Percentiles rank a stretch among this genome's conserved stretches.
phyloP scores from a whole-genome alignment of 345 rosid genomes.

The Salix brachista region DNA sequence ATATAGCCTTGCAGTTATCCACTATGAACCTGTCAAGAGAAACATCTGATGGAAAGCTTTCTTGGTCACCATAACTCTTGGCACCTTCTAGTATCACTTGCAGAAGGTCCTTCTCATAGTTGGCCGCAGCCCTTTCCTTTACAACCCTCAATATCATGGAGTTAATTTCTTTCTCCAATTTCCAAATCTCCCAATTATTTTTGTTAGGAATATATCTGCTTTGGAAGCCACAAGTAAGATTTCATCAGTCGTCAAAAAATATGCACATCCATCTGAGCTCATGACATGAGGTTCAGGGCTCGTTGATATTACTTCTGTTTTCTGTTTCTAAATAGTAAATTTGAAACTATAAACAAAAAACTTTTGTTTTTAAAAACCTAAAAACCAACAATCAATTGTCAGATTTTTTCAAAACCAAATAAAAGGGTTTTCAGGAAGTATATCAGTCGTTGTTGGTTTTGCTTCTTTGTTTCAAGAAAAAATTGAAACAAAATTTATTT shows the following conservation, averaged over 20 bases:
- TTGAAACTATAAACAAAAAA: no score
- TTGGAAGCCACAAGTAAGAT: background rate
- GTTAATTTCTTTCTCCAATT: conserved; percentile 26
- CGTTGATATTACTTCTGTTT: no score
- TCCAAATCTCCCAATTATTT: conserved; percentile 22
- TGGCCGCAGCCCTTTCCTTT: conserved; percentile 14
- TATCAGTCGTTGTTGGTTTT: no score
- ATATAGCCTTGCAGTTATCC: conserved; percentile 35
- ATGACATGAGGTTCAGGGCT: no score
- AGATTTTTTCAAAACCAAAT: no score
- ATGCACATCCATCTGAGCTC: background rate
- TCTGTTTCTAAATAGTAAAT: no score
- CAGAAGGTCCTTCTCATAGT: conserved; percentile 20
- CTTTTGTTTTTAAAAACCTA: no score
- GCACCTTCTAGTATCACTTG: conserved; percentile 25
- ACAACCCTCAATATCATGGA: conserved; percentile 13
- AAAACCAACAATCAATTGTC: no score
- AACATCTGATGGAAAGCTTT: background rate
- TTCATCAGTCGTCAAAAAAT: background rate
- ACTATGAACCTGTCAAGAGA: conserved; percentile 16
- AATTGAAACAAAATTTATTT: background rate
- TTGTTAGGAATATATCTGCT: conserved; percentile 14
- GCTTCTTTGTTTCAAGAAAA: no score
- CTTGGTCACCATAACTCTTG: background rate
- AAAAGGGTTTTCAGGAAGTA: no score